Evolutionary conservation across 352 stramenopile species (phyloP).

Genomic region (Pythium periplocum): DNA sequence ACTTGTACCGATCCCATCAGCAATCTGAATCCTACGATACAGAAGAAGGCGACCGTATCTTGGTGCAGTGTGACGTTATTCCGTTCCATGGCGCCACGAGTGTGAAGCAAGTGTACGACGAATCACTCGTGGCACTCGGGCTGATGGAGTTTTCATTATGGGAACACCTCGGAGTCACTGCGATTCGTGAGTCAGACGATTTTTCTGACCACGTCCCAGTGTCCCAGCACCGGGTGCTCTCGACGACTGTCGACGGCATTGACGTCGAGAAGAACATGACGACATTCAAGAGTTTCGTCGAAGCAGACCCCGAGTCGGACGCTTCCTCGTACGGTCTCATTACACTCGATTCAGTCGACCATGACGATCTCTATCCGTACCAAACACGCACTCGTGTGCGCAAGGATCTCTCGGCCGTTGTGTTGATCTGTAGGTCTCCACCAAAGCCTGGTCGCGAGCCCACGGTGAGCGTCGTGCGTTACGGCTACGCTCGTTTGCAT

Average conservation of each 20-base stretch:
- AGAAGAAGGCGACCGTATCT: conserved; percentile 3
- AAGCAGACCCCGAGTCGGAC: background rate
- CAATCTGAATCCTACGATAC: conserved; percentile 3
- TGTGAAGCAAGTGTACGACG: conserved; percentile 4
- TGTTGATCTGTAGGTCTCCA: conserved; percentile 2
- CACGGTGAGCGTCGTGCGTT: too few species aligned
- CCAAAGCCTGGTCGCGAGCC: too few species aligned
- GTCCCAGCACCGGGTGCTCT: background rate
- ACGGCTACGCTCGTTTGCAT: too few species aligned
- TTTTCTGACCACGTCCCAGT: background rate
- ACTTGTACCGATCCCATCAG: conserved; percentile 1
- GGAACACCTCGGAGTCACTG: background rate
- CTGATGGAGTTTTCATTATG: background rate
- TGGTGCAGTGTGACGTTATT: conserved; percentile 1
- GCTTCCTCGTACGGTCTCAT: conserved; percentile 4
- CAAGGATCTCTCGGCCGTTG: conserved; percentile 12
- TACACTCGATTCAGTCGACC: conserved; percentile 13
- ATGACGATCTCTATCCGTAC: conserved; percentile 19
- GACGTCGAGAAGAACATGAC: conserved; percentile 6
- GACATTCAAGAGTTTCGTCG: conserved; percentile 1
- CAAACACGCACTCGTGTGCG: conserved; percentile 6
- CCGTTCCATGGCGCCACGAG: background rate
- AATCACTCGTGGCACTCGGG: background rate
- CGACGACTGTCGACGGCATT: background rate
- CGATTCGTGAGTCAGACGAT: background rate